Conservation (phyloP, 148 eudicot genomes). For the Tetragonia tetragonoides region DNA sequence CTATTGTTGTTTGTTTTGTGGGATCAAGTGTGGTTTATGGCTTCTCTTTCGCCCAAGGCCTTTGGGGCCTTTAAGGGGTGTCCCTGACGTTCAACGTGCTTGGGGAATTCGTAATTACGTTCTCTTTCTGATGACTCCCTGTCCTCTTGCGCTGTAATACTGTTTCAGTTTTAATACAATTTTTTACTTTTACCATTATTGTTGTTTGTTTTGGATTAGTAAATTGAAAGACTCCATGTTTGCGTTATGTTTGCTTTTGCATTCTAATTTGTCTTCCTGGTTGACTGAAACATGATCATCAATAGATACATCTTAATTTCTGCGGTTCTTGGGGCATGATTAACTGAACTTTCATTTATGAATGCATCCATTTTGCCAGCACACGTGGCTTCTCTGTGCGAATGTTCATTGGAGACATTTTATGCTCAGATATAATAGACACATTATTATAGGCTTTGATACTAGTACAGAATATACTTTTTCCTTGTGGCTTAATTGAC, state of each 20-base stretch:
- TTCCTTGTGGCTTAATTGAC: conserved; percentile 3
- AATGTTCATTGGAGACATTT: not conserved
- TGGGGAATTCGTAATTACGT: too few species aligned
- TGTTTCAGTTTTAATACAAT: too few species aligned
- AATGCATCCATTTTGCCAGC: not conserved
- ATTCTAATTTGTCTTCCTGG: not conserved
- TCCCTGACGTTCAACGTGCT: too few species aligned
- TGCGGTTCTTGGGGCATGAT: not conserved
- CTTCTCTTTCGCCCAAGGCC: too few species aligned
- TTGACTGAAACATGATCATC: not conserved
- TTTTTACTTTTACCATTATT: too few species aligned
- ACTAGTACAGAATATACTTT: not conserved
- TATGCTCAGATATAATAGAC: not conserved
- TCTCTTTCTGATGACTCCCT: too few species aligned
- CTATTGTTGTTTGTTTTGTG: not conserved
- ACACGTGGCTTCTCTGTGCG: not conserved
- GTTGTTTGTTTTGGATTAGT: too few species aligned
- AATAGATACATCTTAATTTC: not conserved
- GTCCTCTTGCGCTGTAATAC: too few species aligned
- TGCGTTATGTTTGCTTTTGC: not conserved
- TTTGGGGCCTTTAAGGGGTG: too few species aligned
- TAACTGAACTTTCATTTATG: not conserved
- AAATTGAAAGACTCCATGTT: not conserved
- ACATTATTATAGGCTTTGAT: not conserved
- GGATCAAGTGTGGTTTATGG: too few species aligned